Evolutionary conservation across 768 basidiomycete genomes (phyloP), one percentile per base, ranked within the genome.

Genomic region (Nevesoporus exiguus): DNA sequence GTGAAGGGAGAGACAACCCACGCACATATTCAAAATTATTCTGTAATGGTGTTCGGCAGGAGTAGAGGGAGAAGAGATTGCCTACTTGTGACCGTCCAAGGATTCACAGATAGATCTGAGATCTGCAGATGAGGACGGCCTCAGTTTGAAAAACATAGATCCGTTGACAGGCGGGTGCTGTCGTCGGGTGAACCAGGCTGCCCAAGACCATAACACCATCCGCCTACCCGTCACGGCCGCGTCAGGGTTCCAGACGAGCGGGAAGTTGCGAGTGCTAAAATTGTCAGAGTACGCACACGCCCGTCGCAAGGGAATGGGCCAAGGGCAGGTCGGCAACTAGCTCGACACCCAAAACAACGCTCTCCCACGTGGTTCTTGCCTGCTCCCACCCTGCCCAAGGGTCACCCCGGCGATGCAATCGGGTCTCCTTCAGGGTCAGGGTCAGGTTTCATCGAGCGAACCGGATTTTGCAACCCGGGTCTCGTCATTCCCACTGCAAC

Each of bases 21-120:
- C 61, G 66, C 57, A 58, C 49, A 61, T 58, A 59, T 54, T 51
- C 56, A 57, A 66, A 65, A 66, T 41, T 65, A 66, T 58, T 68
- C 52, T 54, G 66, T 52, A 66, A 61, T 55, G 17, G 49, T 40
- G 43, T 52, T 57, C 62, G 68, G 66, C 56, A 59, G 65, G 65
- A 72, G 71, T 68, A 61, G 67, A 72, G 55, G 68, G 57, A 49
- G 58, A 55, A 59, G 57, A 65, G 65, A 64, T 68, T 71, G 57
- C 68, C 66, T 70, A 58, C 60, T 59, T 63, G 59, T 58, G 56
- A 24, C 62, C 60, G 61, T 69, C 55, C 34, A 64, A 63, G 61
- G 69, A 72, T 70, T 70, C 69, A 62, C 67, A 45, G 65, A 56
- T 52, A 53, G 54, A 71, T 70, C 68, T 68, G 9, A 71, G 69